These are phyloP conservation scores for Eucalyptus decipiens DNA, from an alignment of 345 rosid genomes.

Conservation along the genomic window DNA sequence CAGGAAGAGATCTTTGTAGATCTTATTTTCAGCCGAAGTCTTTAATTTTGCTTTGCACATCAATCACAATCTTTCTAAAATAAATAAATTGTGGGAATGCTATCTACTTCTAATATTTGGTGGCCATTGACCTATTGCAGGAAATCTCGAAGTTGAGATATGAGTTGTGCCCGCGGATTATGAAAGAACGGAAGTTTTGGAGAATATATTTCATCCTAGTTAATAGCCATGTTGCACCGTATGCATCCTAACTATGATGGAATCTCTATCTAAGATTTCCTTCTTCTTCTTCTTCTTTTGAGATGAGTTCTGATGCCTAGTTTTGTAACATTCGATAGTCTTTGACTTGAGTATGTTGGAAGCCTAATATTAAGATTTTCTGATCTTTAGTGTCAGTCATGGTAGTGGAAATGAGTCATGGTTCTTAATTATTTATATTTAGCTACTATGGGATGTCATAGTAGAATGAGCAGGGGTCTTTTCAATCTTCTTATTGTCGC, in stretches of 20 bases:
- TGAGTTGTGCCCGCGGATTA: conserved; percentile 44
- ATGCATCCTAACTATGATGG: background rate
- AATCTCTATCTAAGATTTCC: background rate
- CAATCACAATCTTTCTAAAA: background rate
- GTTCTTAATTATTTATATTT: background rate
- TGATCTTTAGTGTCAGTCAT: background rate
- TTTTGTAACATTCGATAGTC: background rate
- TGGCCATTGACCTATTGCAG: conserved; percentile 7
- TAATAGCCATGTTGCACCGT: conserved; percentile 41
- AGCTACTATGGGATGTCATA: background rate
- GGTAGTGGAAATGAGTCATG: background rate
- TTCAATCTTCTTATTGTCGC: background rate
- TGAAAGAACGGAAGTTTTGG: conserved; percentile 68
- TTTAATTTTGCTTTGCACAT: background rate
- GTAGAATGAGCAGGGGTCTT: background rate
- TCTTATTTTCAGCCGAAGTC: background rate
- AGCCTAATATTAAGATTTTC: background rate
- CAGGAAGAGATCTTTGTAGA: background rate
- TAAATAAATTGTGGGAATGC: background rate
- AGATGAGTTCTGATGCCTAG: background rate
- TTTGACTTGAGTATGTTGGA: background rate
- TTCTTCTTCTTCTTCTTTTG: background rate
- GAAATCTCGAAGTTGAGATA: conserved; percentile 57
- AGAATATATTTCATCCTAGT: conserved; percentile 53
- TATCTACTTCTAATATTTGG: background rate